Evolutionary conservation across 1,284 basidiomycete genomes (phyloP).

Genomic region (Peniophora sp.): DNA sequence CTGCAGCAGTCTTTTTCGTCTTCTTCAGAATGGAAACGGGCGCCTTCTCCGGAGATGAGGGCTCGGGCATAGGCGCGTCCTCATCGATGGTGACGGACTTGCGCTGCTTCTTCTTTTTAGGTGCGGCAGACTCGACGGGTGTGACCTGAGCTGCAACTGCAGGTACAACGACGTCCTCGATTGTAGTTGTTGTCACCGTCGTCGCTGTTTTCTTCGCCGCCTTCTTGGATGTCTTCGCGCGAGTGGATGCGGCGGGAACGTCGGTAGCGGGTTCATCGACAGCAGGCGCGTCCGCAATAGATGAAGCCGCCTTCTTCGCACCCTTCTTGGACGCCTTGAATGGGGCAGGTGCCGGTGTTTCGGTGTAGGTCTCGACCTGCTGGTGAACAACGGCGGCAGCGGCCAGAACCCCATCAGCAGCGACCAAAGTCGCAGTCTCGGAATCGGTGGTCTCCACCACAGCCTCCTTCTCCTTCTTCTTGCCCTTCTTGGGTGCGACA

Average conservation of each 20-base stretch:
- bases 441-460: no score
- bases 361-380: background rate
- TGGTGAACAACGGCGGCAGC: background rate
- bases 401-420: background rate
- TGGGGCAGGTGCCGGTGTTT: background rate
- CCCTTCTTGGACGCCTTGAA: slow-evolving; percentile 3
- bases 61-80: slow-evolving; percentile 2
- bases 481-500: background rate
- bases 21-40: background rate
- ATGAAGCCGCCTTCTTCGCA: background rate
- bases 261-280: slow-evolving; percentile 2
- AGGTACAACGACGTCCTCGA: slow-evolving; percentile 7
- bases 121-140: background rate
- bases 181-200: background rate
- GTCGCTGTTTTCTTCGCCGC: background rate
- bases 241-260: background rate
- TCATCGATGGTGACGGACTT: slow-evolving; percentile 7
- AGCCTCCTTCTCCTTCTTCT: slow-evolving; percentile 1
- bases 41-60: slow-evolving; percentile 3
- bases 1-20: slow-evolving; percentile 3
- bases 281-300: background rate
- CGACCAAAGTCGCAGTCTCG: no score
- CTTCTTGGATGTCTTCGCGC: background rate
- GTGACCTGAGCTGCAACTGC: slow-evolving; percentile 1
- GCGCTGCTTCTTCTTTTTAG: slow-evolving; percentile 4